These are phyloP conservation scores for Polyporus arcularius DNA, from an alignment of 768 basidiomycete species.

Conservation along the genomic window DNA sequence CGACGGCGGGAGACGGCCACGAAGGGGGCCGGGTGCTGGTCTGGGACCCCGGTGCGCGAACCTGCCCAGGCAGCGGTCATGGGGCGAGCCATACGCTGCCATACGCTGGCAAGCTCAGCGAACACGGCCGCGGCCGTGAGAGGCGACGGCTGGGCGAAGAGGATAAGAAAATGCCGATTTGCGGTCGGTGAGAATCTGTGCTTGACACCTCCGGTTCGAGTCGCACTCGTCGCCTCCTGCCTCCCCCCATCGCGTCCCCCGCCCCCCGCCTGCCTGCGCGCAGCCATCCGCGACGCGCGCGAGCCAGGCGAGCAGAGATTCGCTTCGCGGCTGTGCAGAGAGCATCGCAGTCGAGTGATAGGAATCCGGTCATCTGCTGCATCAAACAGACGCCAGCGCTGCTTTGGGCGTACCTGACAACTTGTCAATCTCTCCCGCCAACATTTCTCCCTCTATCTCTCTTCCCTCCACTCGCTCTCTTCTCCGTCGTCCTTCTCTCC, in stretches of 20 bases:
- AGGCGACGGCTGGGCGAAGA: not conserved
- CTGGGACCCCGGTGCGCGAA: too few species aligned
- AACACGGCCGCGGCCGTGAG: not conserved
- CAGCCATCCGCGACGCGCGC: not conserved
- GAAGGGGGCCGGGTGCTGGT: too few species aligned
- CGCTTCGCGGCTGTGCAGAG: not conserved
- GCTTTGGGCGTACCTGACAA: slow-evolving; percentile 3
- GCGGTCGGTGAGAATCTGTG: not conserved
- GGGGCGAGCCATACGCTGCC: too few species aligned
- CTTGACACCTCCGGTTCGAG: slow-evolving; percentile 5
- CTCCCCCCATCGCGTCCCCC: slow-evolving; percentile 8
- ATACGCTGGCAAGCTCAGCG: too few species aligned
- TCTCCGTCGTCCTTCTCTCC: slow-evolving; percentile 11
- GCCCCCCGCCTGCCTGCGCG: not conserved
- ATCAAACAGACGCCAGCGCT: not conserved
- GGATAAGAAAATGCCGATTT: not conserved
- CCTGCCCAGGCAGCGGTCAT: too few species aligned
- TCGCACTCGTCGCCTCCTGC: slow-evolving; percentile 16
- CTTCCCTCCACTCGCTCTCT: not conserved
- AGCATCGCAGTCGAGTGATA: not conserved
- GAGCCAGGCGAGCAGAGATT: not conserved
- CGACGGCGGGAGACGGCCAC: too few species aligned
- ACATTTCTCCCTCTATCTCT: slow-evolving; percentile 3
- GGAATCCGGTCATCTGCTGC: not conserved
- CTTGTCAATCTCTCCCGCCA: slow-evolving; percentile 2